Evolutionary conservation across 805 yeast genomes (phyloP).

Genomic region (Teunomyces gatunensis): DNA sequence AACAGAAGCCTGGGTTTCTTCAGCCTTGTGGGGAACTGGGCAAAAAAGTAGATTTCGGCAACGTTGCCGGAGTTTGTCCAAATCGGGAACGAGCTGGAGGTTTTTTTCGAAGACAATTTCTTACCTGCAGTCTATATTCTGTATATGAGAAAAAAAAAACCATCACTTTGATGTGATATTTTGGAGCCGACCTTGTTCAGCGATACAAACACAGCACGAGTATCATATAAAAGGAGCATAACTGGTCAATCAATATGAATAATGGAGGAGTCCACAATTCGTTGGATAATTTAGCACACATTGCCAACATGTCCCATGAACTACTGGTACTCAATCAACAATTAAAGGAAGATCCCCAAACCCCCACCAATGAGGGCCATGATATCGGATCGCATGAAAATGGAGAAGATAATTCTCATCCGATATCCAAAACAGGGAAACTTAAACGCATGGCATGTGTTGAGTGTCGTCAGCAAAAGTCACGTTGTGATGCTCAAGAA

Average conservation of each 20-base stretch:
- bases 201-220: background rate
- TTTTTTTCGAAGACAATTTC: background rate
- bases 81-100: background rate
- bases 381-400: background rate
- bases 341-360: constrained; percentile 11
- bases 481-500: constrained; percentile 82
- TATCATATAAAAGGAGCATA: background rate
- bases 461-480: constrained; percentile 94
- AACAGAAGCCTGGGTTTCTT: no score
- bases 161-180: background rate
- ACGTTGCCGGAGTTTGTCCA: no score
- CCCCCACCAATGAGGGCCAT: constrained; percentile 5
- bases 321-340: constrained; percentile 30
- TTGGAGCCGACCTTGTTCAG: background rate
- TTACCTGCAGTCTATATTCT: background rate
- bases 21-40: no score
- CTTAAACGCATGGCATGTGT: constrained; percentile 81
- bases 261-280: constrained; percentile 22
- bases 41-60: no score
- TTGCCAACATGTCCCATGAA: constrained; percentile 45
- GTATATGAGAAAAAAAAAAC: constrained; percentile 1
- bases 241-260: constrained; percentile 5
- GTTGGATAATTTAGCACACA: constrained; percentile 40
- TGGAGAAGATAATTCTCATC: constrained; percentile 6
- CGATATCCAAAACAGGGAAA: constrained; percentile 11